These are phyloP conservation scores for Suillus fuscotomentosus DNA, from an alignment of 768 basidiomycete species.

Conservation along the genomic window DNA sequence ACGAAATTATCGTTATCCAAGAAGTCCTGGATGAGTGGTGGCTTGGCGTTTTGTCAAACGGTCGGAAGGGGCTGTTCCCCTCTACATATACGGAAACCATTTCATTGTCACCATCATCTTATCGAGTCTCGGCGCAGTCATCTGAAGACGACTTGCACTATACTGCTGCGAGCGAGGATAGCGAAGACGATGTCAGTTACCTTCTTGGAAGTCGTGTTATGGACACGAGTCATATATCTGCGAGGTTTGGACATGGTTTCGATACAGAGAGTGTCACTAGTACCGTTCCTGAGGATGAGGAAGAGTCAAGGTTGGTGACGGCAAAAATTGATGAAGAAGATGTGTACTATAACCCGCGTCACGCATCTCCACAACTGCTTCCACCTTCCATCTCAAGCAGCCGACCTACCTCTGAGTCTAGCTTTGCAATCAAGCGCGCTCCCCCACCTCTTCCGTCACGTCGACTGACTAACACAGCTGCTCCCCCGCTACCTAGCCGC, in stretches of 20 bases:
- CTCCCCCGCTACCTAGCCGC: constrained; percentile 52
- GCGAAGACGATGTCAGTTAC: constrained; percentile 20
- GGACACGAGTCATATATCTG: constrained; percentile 9
- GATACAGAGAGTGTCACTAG: constrained; percentile 43
- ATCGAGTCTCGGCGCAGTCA: constrained; percentile 31
- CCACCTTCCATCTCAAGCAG: constrained; percentile 21
- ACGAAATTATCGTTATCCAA: constrained; percentile 70
- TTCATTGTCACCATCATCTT: constrained; percentile 5
- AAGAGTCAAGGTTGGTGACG: constrained; percentile 35
- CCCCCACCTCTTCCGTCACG: constrained; percentile 71
- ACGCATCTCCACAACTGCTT: constrained; percentile 5
- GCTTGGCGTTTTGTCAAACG: constrained; percentile 70
- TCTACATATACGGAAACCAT: constrained; percentile 63
- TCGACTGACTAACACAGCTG: constrained; percentile 32
- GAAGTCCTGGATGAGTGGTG: constrained; percentile 92
- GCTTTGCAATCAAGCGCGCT: constrained; percentile 38
- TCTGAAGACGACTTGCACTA: constrained; percentile 18
- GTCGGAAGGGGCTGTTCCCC: constrained; percentile 80
- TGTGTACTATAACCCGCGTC: constrained; percentile 21
- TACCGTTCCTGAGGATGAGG: constrained; percentile 43
- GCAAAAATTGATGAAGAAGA: constrained; percentile 27
- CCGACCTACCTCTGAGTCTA: constrained; percentile 21
- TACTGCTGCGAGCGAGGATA: constrained; percentile 14
- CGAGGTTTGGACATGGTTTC: constrained; percentile 21
- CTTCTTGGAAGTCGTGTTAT: constrained; percentile 12